phyloP scores from a whole-genome alignment of 2,329 filamentous ascomycete genomes.

The Diaporthe vexans region DNA sequence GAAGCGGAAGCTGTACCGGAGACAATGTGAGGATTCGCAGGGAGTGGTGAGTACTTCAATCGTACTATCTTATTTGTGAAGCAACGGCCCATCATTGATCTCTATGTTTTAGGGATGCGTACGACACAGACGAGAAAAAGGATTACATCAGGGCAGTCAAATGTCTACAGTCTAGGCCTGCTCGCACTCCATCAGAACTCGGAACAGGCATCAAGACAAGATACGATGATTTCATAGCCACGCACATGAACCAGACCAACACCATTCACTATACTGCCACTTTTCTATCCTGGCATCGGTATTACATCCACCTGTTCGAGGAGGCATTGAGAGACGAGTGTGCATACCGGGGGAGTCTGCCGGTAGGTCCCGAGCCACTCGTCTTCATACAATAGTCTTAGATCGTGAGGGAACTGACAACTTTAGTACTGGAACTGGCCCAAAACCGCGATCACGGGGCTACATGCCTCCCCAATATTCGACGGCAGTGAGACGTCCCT shows the following conservation, averaged over 20 bases:
- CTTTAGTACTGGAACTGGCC: conserved; percentile 62
- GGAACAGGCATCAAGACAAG: conserved; percentile 50
- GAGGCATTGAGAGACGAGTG: conserved; percentile 34
- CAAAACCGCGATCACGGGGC: conserved; percentile 57
- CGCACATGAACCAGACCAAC: conserved; percentile 42
- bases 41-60: neutral
- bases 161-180: conserved; percentile 49
- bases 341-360: conserved; percentile 43
- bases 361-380: neutral
- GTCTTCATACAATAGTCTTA: neutral
- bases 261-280: conserved; percentile 33
- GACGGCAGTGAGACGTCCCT: conserved; percentile 56
- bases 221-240: conserved; percentile 51
- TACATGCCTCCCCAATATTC: conserved; percentile 62
- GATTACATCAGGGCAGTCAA: conserved; percentile 48
- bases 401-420: neutral
- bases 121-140: conserved; percentile 8
- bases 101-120: neutral
- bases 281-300: conserved; percentile 38
- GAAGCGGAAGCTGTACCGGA: neutral
- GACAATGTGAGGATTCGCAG: conserved; percentile 1
- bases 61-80: neutral
- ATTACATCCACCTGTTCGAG: conserved; percentile 27
- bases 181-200: conserved; percentile 44
- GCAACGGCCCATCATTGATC: neutral